phyloP scores from a whole-genome alignment of 768 basidiomycete genomes.

The Tulasnella sp. region DNA sequence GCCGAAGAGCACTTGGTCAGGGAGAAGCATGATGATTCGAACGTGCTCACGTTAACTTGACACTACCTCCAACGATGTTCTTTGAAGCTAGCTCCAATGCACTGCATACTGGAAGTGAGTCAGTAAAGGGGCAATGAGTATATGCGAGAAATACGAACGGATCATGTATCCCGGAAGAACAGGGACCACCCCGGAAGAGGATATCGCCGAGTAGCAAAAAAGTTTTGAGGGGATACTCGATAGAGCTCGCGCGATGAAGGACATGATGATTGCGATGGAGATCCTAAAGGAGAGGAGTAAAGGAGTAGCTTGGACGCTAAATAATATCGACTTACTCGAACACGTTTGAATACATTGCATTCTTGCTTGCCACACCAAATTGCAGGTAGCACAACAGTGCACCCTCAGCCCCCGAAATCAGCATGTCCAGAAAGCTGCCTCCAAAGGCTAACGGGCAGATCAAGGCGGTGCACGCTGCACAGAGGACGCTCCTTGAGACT shows the following conservation, averaged over 20 bases:
- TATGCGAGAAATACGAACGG: conserved; percentile 35
- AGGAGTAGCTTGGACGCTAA: conserved; percentile 16
- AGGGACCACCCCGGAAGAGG: conserved; percentile 74
- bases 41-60: conserved; percentile 24
- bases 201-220: conserved; percentile 88
- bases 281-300: conserved; percentile 38
- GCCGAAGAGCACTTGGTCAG: conserved; percentile 23
- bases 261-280: conserved; percentile 67
- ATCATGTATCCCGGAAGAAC: conserved; percentile 86
- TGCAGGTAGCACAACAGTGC: conserved; percentile 58
- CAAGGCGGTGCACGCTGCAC: conserved; percentile 12
- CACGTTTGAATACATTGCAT: conserved; percentile 74
- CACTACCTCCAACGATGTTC: conserved; percentile 72
- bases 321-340: conserved; percentile 55
- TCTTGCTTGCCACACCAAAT: conserved; percentile 59
- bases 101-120: conserved; percentile 48
- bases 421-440: conserved; percentile 50
- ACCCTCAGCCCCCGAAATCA: conserved; percentile 60
- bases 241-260: conserved; percentile 68
- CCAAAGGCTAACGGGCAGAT: conserved; percentile 18
- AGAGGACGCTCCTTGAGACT: conserved; percentile 20
- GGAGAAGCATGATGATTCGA: not conserved
- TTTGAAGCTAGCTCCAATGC: conserved; percentile 75
- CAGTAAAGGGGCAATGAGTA: not conserved
- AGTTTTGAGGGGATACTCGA: conserved; percentile 62